Base-by-base conservation (phyloP, 2,329 filamentous ascomycete species). In the Taxawa tesnikishii region DNA sequence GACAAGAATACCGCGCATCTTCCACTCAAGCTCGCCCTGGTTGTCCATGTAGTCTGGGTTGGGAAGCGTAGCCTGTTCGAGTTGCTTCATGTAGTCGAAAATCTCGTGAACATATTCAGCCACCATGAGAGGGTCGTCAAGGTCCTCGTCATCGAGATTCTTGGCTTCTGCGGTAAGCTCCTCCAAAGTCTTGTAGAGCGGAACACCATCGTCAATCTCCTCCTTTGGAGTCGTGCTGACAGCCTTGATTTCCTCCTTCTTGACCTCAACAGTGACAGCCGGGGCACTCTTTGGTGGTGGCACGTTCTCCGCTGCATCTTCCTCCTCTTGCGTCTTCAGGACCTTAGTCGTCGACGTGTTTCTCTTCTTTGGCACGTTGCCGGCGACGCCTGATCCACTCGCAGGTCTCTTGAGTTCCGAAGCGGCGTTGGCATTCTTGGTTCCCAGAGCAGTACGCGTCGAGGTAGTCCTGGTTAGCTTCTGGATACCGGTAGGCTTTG, bases 31-130 rank as follows among this genome's bases (percentile, higher is more conserved):
- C 47, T 94, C 85, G 42, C 83, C 81, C 55, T 98, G 90, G 59
- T 88, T 83, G 31, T 81, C 73, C 77, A 98, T 98, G 66, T 98
- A 98, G 41, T 90, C 66, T 12, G 85, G 79, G 60, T 96, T 94
- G 45, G 88, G 85, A 51, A 87, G 75, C 58, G 67, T 84, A 55
- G 68, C 62, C 42, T 77, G 66, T 62, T 98, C 90, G 15, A 96
- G 73, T 47, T 92, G 78, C 49, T 76, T 79, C 43, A 96, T 72
- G 59, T 98, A 96, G 45, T 94, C 85, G 53, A 96, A 96, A 52
- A 98, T 96, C 53, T 98, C 90, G 38, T 79, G 79, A 30, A 93
- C 87, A 50, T 98, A 98, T 57, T 96, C 90, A 31, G 90, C 84
- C 42, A 92, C 90, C 90, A 98, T 96, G 47, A 94, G 69, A 15